Evolutionary conservation across 2,329 filamentous ascomycete species (phyloP), one percentile per base, ranked within the genome.

Genomic region (Penicillium sp.): DNA sequence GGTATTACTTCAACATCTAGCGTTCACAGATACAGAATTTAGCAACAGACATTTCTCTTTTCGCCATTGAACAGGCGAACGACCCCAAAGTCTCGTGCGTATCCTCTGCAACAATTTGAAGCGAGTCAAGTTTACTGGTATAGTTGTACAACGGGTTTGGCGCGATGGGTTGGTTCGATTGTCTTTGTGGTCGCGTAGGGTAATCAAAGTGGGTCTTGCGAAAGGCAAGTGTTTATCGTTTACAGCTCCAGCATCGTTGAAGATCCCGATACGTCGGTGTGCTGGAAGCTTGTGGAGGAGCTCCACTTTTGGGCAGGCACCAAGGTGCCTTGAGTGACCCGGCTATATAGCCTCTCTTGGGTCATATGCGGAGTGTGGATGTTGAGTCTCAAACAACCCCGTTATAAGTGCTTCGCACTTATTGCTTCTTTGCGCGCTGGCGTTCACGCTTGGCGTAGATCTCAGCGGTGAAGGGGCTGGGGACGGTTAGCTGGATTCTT

Each of bases 401-500:
- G 43, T 47, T 43, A 47, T 61, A 57, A 43, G 55, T 43, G 46
- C 29, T 44, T 39, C n/a, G 22, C 34, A 13, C 56, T 69, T 73
- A 77, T 59, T 68, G 65, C 60, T 70, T 71, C 59, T 74, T 76
- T 34, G 72, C 67, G 46, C 71, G 71, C 54, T 75, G 72, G 22
- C 74, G 74, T 57, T 77, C 75, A 31, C 74, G 74, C 85, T 94
- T 95, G 63, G 88, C 89, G 74, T 97, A 99, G 69, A 99, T 99
- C 62, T 84, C 90, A 3, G 86, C 85, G 6, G 94, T 99, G 77
- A 97, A 99, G 4, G 93, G 93, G 75, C 79, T 81, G 58, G 43
- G 55, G 16, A 45, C 16, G 39, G 50, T 66, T 39, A 66, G 64
- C 57, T 42, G 27, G 21, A 38, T 27, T 46, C 32, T 39, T 24